Conservation (phyloP, 306 rosid genomes). For the Pterocarpus macrocarpus region DNA sequence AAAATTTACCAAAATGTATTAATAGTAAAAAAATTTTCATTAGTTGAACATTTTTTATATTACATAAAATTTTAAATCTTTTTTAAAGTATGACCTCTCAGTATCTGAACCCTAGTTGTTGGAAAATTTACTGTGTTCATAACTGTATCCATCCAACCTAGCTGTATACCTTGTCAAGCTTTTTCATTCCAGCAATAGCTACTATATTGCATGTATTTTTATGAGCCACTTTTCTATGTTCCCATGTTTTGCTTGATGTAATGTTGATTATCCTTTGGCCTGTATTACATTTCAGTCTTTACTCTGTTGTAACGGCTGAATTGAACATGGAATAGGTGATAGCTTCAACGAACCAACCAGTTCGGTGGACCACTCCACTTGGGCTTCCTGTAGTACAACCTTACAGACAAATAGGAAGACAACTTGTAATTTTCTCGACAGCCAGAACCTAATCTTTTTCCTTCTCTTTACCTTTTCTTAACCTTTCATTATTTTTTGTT, state of each 20-base stretch:
- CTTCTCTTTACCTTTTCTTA: too few relatives aligned
- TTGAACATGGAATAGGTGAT: constrained; percentile 69
- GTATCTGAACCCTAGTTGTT: background rate
- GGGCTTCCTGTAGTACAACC: constrained; percentile 99
- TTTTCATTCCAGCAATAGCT: background rate
- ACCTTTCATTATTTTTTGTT: background rate
- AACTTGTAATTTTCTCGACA: constrained; percentile 70
- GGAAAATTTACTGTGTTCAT: background rate
- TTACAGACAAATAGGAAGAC: constrained; percentile 81
- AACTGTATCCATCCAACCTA: background rate
- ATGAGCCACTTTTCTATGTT: background rate
- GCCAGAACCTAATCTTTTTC: background rate
- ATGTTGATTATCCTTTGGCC: constrained; percentile 7
- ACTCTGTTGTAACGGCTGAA: constrained; percentile 27
- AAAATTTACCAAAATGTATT: too few relatives aligned
- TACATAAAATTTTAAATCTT: background rate
- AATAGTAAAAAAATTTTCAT: too few relatives aligned
- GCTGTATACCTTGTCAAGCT: background rate
- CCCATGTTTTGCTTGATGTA: background rate
- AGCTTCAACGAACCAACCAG: constrained; percentile 88
- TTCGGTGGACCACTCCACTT: constrained; percentile 88
- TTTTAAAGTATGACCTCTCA: background rate
- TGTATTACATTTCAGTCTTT: constrained; percentile 1
- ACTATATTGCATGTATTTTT: background rate
- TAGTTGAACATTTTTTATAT: too few relatives aligned